Percentiles rank a stretch among this genome's conserved stretches.
These are phyloP conservation scores for Candida verbasci DNA, from an alignment of 805 yeast species.

Conservation along the genomic window DNA sequence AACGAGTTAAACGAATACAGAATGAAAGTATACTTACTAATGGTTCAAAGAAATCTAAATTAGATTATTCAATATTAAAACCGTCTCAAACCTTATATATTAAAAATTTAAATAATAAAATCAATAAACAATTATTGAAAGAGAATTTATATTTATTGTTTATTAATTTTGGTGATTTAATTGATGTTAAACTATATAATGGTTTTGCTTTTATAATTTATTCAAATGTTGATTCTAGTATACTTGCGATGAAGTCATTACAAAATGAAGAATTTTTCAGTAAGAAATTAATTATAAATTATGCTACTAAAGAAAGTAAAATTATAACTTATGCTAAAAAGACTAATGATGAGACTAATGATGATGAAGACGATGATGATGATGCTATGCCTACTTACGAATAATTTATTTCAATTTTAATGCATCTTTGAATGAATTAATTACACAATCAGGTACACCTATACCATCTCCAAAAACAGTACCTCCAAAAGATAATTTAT, in stretches of 20 bases:
- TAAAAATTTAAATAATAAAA: slow-evolving; percentile 55
- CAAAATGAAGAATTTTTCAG: slow-evolving; percentile 51
- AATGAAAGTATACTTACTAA: no score
- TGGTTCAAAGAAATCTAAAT: slow-evolving; percentile 7
- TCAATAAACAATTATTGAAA: slow-evolving; percentile 41
- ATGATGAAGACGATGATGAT: slow-evolving; percentile 5
- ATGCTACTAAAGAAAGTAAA: slow-evolving; percentile 23
- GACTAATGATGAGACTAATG: not conserved
- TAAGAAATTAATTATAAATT: slow-evolving; percentile 44
- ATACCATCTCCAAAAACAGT: slow-evolving; percentile 73
- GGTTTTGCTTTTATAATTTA: slow-evolving; percentile 68
- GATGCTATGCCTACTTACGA: slow-evolving; percentile 8
- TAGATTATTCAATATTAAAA: slow-evolving; percentile 8
- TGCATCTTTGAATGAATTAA: slow-evolving; percentile 60
- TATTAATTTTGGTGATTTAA: slow-evolving; percentile 61
- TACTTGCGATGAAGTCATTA: slow-evolving; percentile 44
- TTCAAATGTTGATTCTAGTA: slow-evolving; percentile 46
- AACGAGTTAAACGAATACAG: slow-evolving; percentile 2
- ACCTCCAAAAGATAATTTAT: slow-evolving; percentile 61
- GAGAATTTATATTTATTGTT: slow-evolving; percentile 56
- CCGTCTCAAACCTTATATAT: slow-evolving; percentile 50
- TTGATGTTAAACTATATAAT: slow-evolving; percentile 43
- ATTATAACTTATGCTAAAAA: slow-evolving; percentile 11
- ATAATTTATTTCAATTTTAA: slow-evolving; percentile 9
- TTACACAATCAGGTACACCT: slow-evolving; percentile 86